phyloP scores from a whole-genome alignment of 2,329 filamentous ascomycete species.

The Verticillium albo-atrum region DNA sequence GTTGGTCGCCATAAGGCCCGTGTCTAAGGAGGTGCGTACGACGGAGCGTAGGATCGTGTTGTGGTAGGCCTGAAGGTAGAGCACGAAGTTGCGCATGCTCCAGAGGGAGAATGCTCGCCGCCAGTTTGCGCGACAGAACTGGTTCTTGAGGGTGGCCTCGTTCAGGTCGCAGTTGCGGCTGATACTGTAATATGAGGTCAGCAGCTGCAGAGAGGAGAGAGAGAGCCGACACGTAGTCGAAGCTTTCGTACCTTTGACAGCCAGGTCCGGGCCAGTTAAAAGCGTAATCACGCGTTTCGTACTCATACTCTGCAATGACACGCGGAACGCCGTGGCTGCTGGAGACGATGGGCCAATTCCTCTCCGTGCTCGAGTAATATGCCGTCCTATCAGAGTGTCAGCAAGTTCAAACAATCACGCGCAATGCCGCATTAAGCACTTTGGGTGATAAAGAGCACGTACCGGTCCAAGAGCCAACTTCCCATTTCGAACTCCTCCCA shows the following conservation, averaged over 20 bases:
- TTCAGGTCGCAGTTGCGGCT: not conserved
- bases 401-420: not conserved
- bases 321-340: constrained; percentile 1
- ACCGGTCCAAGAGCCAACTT: not conserved
- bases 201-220: not conserved
- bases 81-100: constrained; percentile 3
- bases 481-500: constrained; percentile 1
- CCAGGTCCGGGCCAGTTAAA: constrained; percentile 2
- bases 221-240: no score
- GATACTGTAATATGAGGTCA: no score
- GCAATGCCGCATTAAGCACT: no score
- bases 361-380: not conserved
- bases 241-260: not conserved
- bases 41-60: not conserved
- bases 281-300: not conserved
- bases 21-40: not conserved
- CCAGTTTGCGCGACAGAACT: not conserved
- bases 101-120: constrained; percentile 3
- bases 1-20: not conserved
- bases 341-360: not conserved
- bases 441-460: no score
- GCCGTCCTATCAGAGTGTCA: not conserved
- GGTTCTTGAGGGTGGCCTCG: not conserved
- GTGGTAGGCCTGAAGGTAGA: not conserved
- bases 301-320: constrained; percentile 1